Evolutionary conservation across 805 yeast species (phyloP).

Genomic region (Tetrapisispora pingtungensis): DNA sequence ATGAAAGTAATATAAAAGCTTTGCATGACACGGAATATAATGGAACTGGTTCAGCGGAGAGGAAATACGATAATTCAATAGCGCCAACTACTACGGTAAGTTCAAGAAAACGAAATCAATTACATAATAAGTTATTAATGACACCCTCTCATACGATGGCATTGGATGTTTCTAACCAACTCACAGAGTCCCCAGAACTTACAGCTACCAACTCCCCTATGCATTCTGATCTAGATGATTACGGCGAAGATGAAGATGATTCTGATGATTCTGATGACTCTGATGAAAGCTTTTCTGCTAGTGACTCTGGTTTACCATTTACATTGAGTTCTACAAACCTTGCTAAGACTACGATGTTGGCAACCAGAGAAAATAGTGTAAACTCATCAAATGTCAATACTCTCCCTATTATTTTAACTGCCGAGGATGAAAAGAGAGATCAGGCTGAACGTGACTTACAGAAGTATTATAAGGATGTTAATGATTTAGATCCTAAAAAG

Average conservation of each 20-base stretch:
- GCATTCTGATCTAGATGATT: slow-evolving; percentile 1
- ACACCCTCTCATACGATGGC: slow-evolving; percentile 2
- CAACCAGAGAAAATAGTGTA: slow-evolving; percentile 2
- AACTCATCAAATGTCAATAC: neutral
- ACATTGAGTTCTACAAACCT: slow-evolving; percentile 1
- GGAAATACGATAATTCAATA: neutral
- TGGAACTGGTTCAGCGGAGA: no score
- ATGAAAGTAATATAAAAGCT: neutral
- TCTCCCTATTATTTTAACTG: neutral
- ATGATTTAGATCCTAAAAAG: slow-evolving; percentile 25
- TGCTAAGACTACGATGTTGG: neutral
- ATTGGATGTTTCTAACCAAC: neutral
- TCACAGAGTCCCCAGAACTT: neutral
- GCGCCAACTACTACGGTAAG: neutral
- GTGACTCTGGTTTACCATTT: neutral
- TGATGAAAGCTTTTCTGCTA: neutral
- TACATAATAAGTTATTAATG: slow-evolving; percentile 4
- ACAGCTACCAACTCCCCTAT: neutral
- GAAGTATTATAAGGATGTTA: slow-evolving; percentile 29
- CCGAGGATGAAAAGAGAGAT: slow-evolving; percentile 25
- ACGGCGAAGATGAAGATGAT: neutral
- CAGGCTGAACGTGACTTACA: slow-evolving; percentile 32
- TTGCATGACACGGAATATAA: neutral
- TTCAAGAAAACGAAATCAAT: slow-evolving; percentile 1
- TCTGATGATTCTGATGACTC: neutral